Conservation (phyloP, 192 early-diverging fungal species). For the Backusella sp. region DNA sequence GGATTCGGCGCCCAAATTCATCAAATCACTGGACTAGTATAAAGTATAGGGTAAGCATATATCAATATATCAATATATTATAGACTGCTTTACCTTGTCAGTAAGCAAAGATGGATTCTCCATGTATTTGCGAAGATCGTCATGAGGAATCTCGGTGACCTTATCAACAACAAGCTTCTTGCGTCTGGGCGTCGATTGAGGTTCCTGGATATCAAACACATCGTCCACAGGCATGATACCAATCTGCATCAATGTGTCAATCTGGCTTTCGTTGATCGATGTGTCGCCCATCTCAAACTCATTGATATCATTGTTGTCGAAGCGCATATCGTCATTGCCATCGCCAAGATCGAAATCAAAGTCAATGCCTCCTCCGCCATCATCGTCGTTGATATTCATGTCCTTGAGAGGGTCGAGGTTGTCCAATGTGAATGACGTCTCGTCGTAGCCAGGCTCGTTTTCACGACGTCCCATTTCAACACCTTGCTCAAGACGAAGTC, state of each 20-base stretch:
- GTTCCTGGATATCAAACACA: slow-evolving; percentile 4
- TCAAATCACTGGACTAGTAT: not conserved
- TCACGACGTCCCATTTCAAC: slow-evolving; percentile 51
- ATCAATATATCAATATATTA: too few relatives aligned
- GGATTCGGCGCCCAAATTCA: not conserved
- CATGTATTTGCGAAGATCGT: slow-evolving; percentile 48
- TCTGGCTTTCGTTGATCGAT: not conserved
- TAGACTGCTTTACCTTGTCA: slow-evolving; percentile 20
- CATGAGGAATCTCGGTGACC: slow-evolving; percentile 63
- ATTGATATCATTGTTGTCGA: not conserved
- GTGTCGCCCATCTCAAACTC: slow-evolving; percentile 10
- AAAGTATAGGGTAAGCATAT: not conserved
- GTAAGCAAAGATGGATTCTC: slow-evolving; percentile 56
- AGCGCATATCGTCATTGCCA: not conserved
- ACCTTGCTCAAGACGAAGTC: slow-evolving; percentile 12
- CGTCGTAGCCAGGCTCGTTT: slow-evolving; percentile 42
- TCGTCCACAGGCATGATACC: not conserved
- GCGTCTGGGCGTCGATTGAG: slow-evolving; percentile 30
- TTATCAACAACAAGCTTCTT: slow-evolving; percentile 66
- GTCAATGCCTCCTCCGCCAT: slow-evolving; percentile 35
- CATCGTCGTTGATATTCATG: slow-evolving; percentile 38
- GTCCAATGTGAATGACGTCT: slow-evolving; percentile 35
- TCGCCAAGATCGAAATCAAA: slow-evolving; percentile 32
- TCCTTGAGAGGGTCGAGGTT: slow-evolving; percentile 23
- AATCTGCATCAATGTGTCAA: slow-evolving; percentile 20